A percentile compares a stretch with the other conserved stretches of the same genome.
phyloP scores from a whole-genome alignment of 257 asterid species.

The Penstemon eatonii region DNA sequence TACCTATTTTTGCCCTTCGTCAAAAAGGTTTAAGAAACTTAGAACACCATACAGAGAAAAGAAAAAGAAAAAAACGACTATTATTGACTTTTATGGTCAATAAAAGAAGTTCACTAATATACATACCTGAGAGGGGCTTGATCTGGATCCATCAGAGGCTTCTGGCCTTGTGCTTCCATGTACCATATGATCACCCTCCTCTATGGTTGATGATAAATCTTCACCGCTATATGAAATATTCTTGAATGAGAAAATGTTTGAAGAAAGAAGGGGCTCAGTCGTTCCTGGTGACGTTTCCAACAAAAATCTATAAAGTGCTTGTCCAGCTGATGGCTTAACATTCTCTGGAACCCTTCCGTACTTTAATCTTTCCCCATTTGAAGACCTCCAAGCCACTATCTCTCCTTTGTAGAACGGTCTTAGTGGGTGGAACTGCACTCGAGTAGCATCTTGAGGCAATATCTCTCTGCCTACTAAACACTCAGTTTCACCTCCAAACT shows the following conservation, averaged over 20 bases:
- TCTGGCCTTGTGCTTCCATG: constrained; percentile 40
- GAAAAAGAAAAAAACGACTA: neutral
- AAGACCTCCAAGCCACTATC: constrained; percentile 91
- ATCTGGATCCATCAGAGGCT: constrained; percentile 45
- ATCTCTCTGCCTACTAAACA: constrained; percentile 70
- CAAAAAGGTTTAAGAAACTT: neutral
- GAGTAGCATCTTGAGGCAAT: constrained; percentile 82
- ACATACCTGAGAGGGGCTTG: constrained; percentile 63
- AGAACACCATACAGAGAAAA: constrained; percentile 15
- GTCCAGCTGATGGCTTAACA: constrained; percentile 89
- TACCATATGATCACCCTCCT: constrained; percentile 36
- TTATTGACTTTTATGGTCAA: constrained; percentile 5
- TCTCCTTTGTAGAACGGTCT: constrained; percentile 93
- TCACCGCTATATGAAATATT: constrained; percentile 54
- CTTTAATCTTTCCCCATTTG: constrained; percentile 78
- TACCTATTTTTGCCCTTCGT: too few relatives aligned
- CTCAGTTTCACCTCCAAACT: constrained; percentile 48
- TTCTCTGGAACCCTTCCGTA: constrained; percentile 86
- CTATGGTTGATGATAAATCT: constrained; percentile 41
- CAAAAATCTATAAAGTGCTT: constrained; percentile 76
- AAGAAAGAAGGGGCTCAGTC: constrained; percentile 63
- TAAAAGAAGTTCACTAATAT: constrained; percentile 24
- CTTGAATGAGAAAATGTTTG: constrained; percentile 86
- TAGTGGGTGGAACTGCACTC: constrained; percentile 87
- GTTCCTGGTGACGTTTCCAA: constrained; percentile 70